Evolutionary conservation across 1,284 basidiomycete species (phyloP), one percentile per base, ranked within the genome.

Genomic region (Meira nashicola): DNA sequence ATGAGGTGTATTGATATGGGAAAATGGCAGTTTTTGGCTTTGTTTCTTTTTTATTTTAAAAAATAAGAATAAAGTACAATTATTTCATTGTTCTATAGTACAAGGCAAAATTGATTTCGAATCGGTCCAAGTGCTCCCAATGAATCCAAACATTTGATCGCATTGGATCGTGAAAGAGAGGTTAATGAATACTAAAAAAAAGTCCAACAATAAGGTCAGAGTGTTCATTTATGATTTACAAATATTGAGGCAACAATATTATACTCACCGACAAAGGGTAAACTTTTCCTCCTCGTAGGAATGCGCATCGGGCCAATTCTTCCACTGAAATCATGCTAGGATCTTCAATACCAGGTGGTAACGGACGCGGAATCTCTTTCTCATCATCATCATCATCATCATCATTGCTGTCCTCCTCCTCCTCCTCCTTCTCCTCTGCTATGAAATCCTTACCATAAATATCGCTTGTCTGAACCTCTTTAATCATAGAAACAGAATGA

Each of bases 311-410:
- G 28, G 8, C 28, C 8, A 33, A 33, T 3, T 33, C 28, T 8
- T 33, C 9, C 3, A 25, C 79, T 88, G 90, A 17, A 77, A 70
- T 49, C 84, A 79, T 10, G 92, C 79, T 4, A 86, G 86, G 39
- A 37, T 23, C 54, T 44, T 47, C 47, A 17, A 17, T 54, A 52
- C 50, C 56, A 17, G 15, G 39, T 39, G 51, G 28, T 37, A 21
- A 47, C n/a, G 57, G 39, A 9, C 44, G 55, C 46, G 51, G 43
- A 12, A 58, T 25, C 9, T 17, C 23, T n/a, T 12, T 28, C 4
- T 59, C 57, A 14, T 46, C 57, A 3, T 48, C 52, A 12, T n/a
- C 23, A 2, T 14, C 17, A 5, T 38, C 48, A 8, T 33, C 47
- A 25, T n/a, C 14, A 46, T 52, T 39, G 8, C 38, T 25, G 17